These are phyloP conservation scores for Amanita pseudoporphyria DNA, from an alignment of 768 basidiomycete genomes.

Conservation along the genomic window DNA sequence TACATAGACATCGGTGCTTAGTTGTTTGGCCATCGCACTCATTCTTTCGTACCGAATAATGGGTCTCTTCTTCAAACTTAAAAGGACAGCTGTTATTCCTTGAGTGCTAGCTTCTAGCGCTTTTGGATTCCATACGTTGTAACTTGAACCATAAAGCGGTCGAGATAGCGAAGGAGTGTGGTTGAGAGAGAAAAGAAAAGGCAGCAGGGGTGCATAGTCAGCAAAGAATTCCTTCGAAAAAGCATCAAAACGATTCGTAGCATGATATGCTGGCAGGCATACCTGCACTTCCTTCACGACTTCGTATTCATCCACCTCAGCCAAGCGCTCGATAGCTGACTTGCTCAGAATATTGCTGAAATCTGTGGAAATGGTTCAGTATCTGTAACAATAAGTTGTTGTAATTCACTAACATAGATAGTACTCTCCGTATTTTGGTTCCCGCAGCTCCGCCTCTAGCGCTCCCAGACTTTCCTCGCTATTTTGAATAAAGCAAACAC, in stretches of 20 bases:
- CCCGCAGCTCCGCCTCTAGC: constrained; percentile 72
- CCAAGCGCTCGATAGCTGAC: constrained; percentile 82
- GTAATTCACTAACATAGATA: constrained; percentile 90
- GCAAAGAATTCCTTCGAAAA: constrained; percentile 88
- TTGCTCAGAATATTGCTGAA: constrained; percentile 94
- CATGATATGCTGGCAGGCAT: constrained; percentile 14
- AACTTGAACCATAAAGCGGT: constrained; percentile 64
- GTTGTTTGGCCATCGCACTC: constrained; percentile 85
- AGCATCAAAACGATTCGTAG: background rate
- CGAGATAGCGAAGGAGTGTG: constrained; percentile 51
- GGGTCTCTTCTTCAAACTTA: constrained; percentile 95
- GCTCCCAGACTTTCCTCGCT: constrained; percentile 76
- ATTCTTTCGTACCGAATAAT: constrained; percentile 90
- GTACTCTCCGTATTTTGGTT: constrained; percentile 96
- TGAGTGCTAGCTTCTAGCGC: constrained; percentile 75
- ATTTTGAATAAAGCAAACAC: constrained; percentile 86
- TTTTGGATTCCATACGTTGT: constrained; percentile 62
- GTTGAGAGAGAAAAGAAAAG: constrained; percentile 82
- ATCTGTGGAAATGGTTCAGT: constrained; percentile 47
- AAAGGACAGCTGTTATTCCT: constrained; percentile 74
- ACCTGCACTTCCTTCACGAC: constrained; percentile 97
- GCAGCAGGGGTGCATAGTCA: constrained; percentile 84
- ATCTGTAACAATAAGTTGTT: constrained; percentile 15
- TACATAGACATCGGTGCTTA: constrained; percentile 83
- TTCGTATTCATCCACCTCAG: constrained; percentile 92